These are phyloP conservation scores for Anthracocystis panici-leucophaei DNA, from an alignment of 1,284 basidiomycete genomes.

Conservation along the genomic window DNA sequence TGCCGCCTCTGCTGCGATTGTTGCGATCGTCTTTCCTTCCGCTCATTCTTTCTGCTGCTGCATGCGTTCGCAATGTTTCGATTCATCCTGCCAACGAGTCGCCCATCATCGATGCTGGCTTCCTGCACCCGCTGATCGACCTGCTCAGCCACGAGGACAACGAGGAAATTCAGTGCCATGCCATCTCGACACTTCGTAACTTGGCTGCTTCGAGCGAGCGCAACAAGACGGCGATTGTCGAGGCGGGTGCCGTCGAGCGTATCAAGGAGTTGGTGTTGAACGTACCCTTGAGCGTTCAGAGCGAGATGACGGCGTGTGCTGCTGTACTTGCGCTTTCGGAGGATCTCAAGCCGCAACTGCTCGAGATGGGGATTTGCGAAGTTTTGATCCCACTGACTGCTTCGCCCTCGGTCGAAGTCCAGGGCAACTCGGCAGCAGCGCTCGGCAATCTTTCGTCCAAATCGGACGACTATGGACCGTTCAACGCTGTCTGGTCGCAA, in stretches of 20 bases:
- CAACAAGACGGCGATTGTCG: constrained; percentile 98
- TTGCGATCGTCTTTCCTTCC: constrained; percentile 97
- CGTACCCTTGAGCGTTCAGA: constrained; percentile 96
- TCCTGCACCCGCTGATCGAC: constrained; percentile 94
- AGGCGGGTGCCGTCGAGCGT: constrained; percentile 96
- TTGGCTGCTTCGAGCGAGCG: constrained; percentile 96
- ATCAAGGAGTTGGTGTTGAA: constrained; percentile 97
- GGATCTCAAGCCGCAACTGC: constrained; percentile 72
- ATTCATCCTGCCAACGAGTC: constrained; percentile 99
- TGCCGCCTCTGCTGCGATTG: constrained; percentile 90
- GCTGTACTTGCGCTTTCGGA: constrained; percentile 73
- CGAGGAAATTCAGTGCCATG: constrained; percentile 99
- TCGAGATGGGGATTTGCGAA: constrained; percentile 99
- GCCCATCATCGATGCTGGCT: constrained; percentile 98
- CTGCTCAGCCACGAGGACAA: constrained; percentile 97
- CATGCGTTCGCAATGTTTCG: constrained; percentile 98
- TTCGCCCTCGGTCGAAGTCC: constrained; percentile 95
- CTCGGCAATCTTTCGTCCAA: constrained; percentile 94
- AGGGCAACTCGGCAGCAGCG: constrained; percentile 97
- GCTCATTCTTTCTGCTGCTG: constrained; percentile 97
- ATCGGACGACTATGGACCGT: constrained; percentile 95
- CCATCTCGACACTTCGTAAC: constrained; percentile 97
- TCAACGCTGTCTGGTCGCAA: constrained; percentile 97
- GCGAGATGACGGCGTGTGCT: constrained; percentile 99
- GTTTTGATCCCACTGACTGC: constrained; percentile 96